Conservation (phyloP, 192 early-diverging fungal species). For the Podila epicladia region DNA sequence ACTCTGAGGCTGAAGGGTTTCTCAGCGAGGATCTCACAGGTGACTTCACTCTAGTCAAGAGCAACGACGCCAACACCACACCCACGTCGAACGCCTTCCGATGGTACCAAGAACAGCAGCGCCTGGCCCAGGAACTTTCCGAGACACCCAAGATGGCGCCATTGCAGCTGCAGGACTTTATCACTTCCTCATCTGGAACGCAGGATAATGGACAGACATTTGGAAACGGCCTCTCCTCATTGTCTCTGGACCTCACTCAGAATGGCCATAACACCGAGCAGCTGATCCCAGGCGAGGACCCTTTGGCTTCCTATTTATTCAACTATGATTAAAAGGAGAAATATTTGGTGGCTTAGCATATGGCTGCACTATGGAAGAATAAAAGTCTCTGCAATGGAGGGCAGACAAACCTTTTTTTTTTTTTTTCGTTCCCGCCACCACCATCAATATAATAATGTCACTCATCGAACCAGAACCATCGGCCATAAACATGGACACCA, state of each 20-base stretch:
- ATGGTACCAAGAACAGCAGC: conserved; percentile 37
- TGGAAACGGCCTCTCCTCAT: not conserved
- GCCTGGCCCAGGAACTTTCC: conserved; percentile 25
- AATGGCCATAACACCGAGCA: not conserved
- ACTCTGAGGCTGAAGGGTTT: conserved; percentile 18
- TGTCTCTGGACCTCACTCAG: not conserved
- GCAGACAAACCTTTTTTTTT: too few relatives aligned
- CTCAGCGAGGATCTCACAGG: conserved; percentile 2
- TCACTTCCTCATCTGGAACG: not conserved
- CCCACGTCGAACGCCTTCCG: conserved; percentile 37
- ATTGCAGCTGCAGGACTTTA: conserved; percentile 5
- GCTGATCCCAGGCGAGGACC: conserved; percentile 25
- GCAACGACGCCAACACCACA: conserved; percentile 10
- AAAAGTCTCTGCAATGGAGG: too few relatives aligned
- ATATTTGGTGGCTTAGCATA: too few relatives aligned
- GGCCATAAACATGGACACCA: not conserved
- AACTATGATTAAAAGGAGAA: not conserved
- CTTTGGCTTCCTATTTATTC: conserved; percentile 14
- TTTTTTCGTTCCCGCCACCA: too few relatives aligned
- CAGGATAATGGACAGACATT: not conserved
- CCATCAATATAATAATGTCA: too few relatives aligned
- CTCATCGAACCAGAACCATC: not conserved
- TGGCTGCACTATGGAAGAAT: too few relatives aligned
- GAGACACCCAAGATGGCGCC: conserved; percentile 23
- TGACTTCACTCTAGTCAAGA: not conserved